Conservation (phyloP, 345 rosid species). For the Ricinus communis region DNA sequence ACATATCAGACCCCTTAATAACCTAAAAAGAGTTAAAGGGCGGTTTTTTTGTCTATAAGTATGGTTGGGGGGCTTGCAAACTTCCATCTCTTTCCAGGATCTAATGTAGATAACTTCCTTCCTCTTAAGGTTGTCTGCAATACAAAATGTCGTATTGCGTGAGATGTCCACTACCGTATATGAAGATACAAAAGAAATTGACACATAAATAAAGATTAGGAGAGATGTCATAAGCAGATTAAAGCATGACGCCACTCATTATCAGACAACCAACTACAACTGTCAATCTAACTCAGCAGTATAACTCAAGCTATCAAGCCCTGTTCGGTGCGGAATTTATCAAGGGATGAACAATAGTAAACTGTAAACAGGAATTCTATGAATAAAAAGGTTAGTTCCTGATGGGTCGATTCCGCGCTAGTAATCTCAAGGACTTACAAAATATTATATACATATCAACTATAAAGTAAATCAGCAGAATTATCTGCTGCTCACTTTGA, state of each 20-base stretch:
- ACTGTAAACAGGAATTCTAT: too few species aligned
- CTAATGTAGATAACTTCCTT: constrained; percentile 16
- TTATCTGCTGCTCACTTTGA: too few species aligned
- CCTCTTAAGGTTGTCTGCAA: constrained; percentile 36
- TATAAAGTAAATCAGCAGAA: too few species aligned
- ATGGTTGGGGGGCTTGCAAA: constrained; percentile 34
- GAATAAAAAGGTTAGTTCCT: too few species aligned
- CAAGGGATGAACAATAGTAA: too few species aligned
- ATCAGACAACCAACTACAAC: neutral
- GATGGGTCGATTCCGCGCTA: too few species aligned
- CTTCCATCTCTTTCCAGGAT: constrained; percentile 57
- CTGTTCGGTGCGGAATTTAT: neutral
- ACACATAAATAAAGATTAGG: neutral
- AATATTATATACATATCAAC: too few species aligned
- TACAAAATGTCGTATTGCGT: constrained; percentile 26
- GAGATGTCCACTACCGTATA: constrained; percentile 1
- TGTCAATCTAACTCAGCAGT: neutral
- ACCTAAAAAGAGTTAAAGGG: constrained; percentile 57
- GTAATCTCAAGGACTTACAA: too few species aligned
- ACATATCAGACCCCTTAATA: constrained; percentile 63
- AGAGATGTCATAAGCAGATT: neutral
- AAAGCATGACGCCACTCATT: neutral
- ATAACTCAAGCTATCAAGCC: neutral
- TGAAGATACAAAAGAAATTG: neutral
- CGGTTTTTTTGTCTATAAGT: constrained; percentile 48